Percentiles rank a stretch among this genome's conserved stretches.
phyloP scores from a whole-genome alignment of 2,329 filamentous ascomycete species.

The Botrytis paeoniae region DNA sequence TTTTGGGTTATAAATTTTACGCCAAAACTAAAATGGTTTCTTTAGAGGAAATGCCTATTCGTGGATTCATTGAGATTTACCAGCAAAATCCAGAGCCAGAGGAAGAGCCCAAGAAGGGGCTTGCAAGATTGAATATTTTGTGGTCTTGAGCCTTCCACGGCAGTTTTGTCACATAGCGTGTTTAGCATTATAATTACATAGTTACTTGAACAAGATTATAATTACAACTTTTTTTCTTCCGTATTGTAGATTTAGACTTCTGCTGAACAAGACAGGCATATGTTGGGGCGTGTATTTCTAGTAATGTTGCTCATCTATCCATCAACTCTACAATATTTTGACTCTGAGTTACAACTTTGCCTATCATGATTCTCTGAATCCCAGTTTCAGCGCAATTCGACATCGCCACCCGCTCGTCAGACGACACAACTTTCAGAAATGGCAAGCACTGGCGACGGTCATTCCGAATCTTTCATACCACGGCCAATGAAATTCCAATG shows the following conservation, averaged over 20 bases:
- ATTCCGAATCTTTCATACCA: background rate
- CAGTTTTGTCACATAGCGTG: background rate
- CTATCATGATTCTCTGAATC: too few species aligned
- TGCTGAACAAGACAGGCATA: background rate
- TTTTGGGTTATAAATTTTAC: constrained; percentile 52
- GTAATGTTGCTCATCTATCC: background rate
- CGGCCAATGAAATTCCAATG: background rate
- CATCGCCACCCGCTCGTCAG: background rate
- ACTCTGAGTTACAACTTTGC: background rate
- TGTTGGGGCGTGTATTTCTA: background rate
- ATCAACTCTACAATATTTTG: background rate
- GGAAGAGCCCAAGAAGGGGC: constrained; percentile 31
- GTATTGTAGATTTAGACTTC: background rate
- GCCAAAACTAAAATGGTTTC: constrained; percentile 46
- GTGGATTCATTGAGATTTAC: constrained; percentile 40
- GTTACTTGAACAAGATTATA: background rate
- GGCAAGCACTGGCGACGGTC: background rate
- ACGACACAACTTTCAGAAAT: background rate
- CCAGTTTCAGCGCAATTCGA: background rate
- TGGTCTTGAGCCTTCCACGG: constrained; percentile 29
- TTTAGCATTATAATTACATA: background rate
- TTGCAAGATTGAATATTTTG: constrained; percentile 38
- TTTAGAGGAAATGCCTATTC: constrained; percentile 41
- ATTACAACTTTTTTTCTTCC: background rate
- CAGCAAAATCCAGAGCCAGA: constrained; percentile 39